Conservation (phyloP, 225 moss, liverwort and hornwort genomes). For the Physcomitrellopsis africana region DNA sequence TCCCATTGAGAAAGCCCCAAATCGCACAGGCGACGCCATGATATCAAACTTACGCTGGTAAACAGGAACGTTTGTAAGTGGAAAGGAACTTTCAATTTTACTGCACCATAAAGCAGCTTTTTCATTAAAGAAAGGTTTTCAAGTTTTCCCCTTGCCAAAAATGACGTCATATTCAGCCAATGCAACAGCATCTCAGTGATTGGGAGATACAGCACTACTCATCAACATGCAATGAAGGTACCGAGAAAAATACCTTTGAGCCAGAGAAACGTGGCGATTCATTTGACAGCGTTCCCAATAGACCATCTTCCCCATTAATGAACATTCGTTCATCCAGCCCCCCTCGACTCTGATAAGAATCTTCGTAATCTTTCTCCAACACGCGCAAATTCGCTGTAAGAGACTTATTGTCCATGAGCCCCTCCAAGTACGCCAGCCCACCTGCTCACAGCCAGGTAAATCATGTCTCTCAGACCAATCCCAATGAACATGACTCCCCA, state of each 20-base stretch:
- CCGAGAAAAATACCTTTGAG: constrained; percentile 54
- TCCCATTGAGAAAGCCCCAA: constrained; percentile 74
- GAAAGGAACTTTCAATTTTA: constrained; percentile 6
- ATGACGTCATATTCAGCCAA: constrained; percentile 11
- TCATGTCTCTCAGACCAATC: not conserved
- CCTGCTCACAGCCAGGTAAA: constrained; percentile 53
- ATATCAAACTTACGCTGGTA: constrained; percentile 91
- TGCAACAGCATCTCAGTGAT: constrained; percentile 9
- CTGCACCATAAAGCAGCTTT: not conserved
- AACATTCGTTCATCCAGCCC: constrained; percentile 97
- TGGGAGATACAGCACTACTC: not conserved
- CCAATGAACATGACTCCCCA: constrained; percentile 2
- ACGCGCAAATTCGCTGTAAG: constrained; percentile 65
- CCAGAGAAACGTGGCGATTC: constrained; percentile 72
- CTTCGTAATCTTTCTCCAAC: constrained; percentile 84
- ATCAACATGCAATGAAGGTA: not conserved
- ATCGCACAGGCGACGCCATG: constrained; percentile 76
- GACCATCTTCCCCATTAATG: constrained; percentile 80
- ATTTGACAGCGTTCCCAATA: constrained; percentile 60
- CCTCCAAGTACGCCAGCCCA: constrained; percentile 79
- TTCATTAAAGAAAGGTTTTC: too few species aligned
- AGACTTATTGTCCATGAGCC: constrained; percentile 84
- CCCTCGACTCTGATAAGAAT: constrained; percentile 77
- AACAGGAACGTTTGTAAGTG: constrained; percentile 24
- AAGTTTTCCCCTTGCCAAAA: not conserved